phyloP scores from a whole-genome alignment of 176 grass and related monocot species.

The Ensete ventricosum region DNA sequence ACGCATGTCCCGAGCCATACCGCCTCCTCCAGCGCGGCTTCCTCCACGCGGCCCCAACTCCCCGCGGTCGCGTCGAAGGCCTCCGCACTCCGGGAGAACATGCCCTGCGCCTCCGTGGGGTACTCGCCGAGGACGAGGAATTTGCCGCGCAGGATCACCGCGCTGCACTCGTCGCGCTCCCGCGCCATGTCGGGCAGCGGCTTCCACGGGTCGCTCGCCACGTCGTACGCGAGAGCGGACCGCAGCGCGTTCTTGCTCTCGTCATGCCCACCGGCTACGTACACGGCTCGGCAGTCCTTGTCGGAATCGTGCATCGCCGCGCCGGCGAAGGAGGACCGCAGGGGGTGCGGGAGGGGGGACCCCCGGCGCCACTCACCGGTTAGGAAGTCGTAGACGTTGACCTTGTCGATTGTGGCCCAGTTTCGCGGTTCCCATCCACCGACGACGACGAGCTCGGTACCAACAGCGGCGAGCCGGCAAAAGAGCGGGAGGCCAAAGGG shows the following conservation, averaged over 20 bases:
- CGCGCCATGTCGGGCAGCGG: background rate
- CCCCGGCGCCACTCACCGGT: background rate
- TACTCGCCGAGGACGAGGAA: too few species aligned
- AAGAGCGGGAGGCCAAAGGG: background rate
- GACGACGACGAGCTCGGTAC: background rate
- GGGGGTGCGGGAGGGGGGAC: too few species aligned
- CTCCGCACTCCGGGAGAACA: background rate
- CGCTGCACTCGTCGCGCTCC: background rate
- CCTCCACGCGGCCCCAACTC: too few species aligned
- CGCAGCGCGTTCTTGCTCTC: background rate
- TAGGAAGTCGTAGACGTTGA: background rate
- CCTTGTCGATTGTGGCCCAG: background rate
- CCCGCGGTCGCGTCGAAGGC: too few species aligned
- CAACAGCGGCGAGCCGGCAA: too few species aligned
- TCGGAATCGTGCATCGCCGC: background rate
- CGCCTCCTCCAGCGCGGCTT: background rate
- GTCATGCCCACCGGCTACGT: too few species aligned
- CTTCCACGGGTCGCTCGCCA: background rate
- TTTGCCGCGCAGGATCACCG: background rate
- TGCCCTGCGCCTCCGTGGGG: too few species aligned
- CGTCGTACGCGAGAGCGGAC: background rate
- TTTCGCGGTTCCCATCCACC: background rate
- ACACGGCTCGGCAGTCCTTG: too few species aligned
- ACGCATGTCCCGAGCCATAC: too few species aligned
- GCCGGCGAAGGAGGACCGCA: too few species aligned